Base-by-base conservation (phyloP, 2,329 filamentous ascomycete species). In the Botryotinia globosa region DNA sequence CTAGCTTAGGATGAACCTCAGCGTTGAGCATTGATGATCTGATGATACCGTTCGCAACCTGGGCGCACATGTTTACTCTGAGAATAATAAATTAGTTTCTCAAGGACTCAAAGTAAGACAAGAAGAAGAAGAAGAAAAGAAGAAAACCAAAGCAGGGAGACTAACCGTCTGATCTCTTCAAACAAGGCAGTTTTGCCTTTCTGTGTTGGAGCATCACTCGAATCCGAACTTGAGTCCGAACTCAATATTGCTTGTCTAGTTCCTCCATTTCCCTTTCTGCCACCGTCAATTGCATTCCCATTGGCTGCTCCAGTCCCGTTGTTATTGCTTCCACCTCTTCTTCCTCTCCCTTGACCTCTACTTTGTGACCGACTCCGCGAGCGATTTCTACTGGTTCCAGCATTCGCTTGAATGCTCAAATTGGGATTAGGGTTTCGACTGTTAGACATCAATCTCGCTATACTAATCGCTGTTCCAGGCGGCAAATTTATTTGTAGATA, bases 91-190 rank as follows among this genome's bases (percentile, higher is more conserved):
- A 3, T 37, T 22, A 64, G 14, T 44, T 20, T 65, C 0, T 16
- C n/a, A 9, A 4, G 0, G 9, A 3, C 8, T 16, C 10, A 3
- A 7, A 25, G 34, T 25, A n/a, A n/a, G 9, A 29, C 6, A 45
- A 3, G 6, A 32, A 32, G 32, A 32, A 32, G 16, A 45, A 2
- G 16, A n/a, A 32, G 16, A 10, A 22, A 2, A 45, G 14, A 29
- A 45, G 0, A 6, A 16, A 3, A 32, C 2, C 10, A 32, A 42
- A 7, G 1, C 9, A 25, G 22, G 7, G 0, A 25, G 6, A 65
- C n/a, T 4, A 29, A 65, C 62, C 62, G 18, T 34, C n/a, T 65
- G 34, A 65, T 65, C 16, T 45, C 39, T 25, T 45, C 42, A 2
- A 18, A 18, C 14, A 62, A 16, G 7, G 14, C 37, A 9, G 3